Percentiles rank a stretch among this genome's conserved stretches.
Conservation (phyloP, 305 asterid species). For the Fraxinus albicans region DNA sequence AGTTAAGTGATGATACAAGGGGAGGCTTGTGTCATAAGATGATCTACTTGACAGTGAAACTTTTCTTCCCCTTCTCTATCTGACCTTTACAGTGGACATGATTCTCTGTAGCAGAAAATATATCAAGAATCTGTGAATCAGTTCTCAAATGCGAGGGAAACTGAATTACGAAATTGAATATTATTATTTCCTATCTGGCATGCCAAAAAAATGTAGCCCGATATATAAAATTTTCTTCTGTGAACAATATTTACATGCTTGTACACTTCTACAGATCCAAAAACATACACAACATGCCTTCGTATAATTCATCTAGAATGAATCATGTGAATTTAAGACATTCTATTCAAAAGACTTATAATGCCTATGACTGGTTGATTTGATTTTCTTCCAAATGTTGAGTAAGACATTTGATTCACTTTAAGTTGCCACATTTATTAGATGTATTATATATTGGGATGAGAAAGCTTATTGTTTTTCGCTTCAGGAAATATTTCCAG, state of each 20-base stretch:
- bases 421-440: not conserved
- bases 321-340: not conserved
- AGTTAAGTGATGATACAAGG: not conserved
- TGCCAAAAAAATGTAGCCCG: not conserved
- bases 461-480: not conserved
- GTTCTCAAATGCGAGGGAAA: not conserved
- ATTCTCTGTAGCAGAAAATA: not conserved
- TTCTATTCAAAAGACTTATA: not conserved
- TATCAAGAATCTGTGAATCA: not conserved
- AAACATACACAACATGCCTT: not conserved
- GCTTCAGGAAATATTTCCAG: slow-evolving; percentile 74
- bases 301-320: not conserved
- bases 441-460: not conserved
- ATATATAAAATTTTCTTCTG: not conserved
- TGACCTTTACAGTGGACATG: not conserved
- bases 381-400: not conserved
- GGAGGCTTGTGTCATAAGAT: not conserved
- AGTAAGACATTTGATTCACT: not conserved
- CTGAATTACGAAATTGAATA: not conserved
- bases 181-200: not conserved
- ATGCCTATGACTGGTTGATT: not conserved
- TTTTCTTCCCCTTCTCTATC: not conserved
- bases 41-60: not conserved
- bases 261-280: not conserved
- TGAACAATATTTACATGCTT: not conserved